Percentiles rank a stretch among this genome's conserved stretches.
phyloP scores from a whole-genome alignment of 768 basidiomycete genomes.

The Suillus lakei region DNA sequence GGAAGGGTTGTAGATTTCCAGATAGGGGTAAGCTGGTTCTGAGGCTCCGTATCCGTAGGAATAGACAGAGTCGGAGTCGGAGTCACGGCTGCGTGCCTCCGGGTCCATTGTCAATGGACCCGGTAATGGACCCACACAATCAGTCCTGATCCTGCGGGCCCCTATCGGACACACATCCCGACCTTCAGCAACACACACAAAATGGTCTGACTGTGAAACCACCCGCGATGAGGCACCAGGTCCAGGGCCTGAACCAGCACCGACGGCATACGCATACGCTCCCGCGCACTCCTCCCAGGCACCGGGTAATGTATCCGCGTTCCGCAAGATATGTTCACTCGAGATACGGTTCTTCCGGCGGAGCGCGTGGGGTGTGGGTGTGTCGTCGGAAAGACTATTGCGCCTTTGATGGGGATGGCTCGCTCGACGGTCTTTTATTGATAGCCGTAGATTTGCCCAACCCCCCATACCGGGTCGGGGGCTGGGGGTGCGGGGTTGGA shows the following conservation, averaged over 20 bases:
- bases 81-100: neutral
- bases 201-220: neutral
- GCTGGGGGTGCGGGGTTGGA: constrained; percentile 4
- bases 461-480: constrained; percentile 20
- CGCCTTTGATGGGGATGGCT: constrained; percentile 21
- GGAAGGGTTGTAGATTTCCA: constrained; percentile 35
- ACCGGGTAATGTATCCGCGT: constrained; percentile 7
- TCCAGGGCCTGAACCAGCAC: neutral
- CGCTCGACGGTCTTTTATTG: constrained; percentile 12
- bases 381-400: constrained; percentile 14
- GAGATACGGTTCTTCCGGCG: constrained; percentile 28
- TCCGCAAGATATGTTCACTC: constrained; percentile 10
- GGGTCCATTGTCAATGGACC: neutral
- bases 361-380: constrained; percentile 21
- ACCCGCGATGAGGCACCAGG: neutral
- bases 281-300: constrained; percentile 4
- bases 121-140: neutral
- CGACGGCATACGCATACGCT: neutral
- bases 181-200: neutral
- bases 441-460: constrained; percentile 9
- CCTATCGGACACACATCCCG: neutral
- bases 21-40: constrained; percentile 33
- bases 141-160: neutral
- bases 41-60: constrained; percentile 35
- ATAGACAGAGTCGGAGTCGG: constrained; percentile 12